A percentile compares a stretch with the other conserved stretches of the same genome.
Evolutionary conservation across 108 stramenopile species (phyloP).

Genomic region (Cylindrotheca closterium): DNA sequence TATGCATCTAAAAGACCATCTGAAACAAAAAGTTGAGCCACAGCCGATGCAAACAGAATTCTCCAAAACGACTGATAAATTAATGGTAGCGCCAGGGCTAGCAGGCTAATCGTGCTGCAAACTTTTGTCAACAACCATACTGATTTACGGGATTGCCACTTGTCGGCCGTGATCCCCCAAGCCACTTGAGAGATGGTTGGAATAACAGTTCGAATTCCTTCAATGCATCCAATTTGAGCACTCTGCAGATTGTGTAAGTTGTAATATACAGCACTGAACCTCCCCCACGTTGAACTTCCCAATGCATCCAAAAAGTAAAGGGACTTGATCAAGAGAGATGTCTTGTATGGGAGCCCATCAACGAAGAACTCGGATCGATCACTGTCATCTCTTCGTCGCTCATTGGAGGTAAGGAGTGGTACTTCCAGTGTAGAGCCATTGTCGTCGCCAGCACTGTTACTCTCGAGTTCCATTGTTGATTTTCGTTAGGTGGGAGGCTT

Average conservation of each 20-base stretch:
- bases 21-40: constrained; percentile 37
- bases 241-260: constrained; percentile 36
- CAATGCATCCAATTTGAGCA: constrained; percentile 39
- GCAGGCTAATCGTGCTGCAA: constrained; percentile 22
- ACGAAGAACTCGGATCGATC: too few species aligned
- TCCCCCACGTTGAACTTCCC: constrained; percentile 47
- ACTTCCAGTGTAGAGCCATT: too few species aligned
- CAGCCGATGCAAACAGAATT: constrained; percentile 28
- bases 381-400: too few species aligned
- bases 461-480: too few species aligned
- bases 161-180: constrained; percentile 43
- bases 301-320: constrained; percentile 49
- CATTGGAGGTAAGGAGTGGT: too few species aligned
- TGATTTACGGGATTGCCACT: constrained; percentile 35
- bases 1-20: constrained; percentile 44
- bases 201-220: constrained; percentile 31
- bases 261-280: constrained; percentile 50
- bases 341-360: constrained; percentile 29
- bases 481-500: too few species aligned
- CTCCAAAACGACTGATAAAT: constrained; percentile 24
- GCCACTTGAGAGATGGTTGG: constrained; percentile 21
- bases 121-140: constrained; percentile 42
- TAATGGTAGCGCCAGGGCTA: constrained; percentile 36
- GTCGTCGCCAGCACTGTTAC: too few species aligned
- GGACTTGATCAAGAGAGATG: constrained; percentile 33